Evolutionary conservation across 129 eudicot genomes (phyloP), one percentile per base, ranked within the genome.

Genomic region (Tanacetum coccineum): DNA sequence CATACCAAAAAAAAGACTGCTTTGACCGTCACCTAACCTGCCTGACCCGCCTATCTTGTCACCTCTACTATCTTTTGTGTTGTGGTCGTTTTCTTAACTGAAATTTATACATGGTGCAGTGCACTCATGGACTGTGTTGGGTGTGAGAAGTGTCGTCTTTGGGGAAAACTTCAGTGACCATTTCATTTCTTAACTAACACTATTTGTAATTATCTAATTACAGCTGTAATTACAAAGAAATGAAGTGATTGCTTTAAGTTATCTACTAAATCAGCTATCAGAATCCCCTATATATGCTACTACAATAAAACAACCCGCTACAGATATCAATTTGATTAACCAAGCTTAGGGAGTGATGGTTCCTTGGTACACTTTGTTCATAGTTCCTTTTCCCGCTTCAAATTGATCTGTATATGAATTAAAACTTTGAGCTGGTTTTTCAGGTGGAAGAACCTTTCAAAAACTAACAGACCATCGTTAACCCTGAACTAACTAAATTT

Each of bases 61-160:
- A 64, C 68, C 13, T 64, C 19, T 42, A 3, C 39, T 32, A 66
- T 2, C 11, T 3, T 56, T 70, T n/a, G 40, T 3, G 11, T 67
- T 15, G 25, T 52, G 22, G 44, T 44, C 9, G 57, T 45, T 40
- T 39, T 42, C 55, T 46, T 56, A 32, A 42, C 47, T 55, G 28
- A 40, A 25, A 47, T 32, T 52, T 80, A 50, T 80, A 67, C 61
- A 57, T 70, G 45, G 75, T 65, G 70, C 94, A 92, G 96, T 82
- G 87, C 89, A 61, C 78, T 92, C 48, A 84, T 92, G 96, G 98
- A 92, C 70, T 92, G 98, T 86, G 96, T 86, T 10, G 96, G 96
- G 72, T 92, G 98, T 60, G 96, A 92, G 74, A 92, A 92, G 76
- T 92, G n/a, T 73, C 95, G 95, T 7, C 95, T 92, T 22, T 88